These are phyloP conservation scores for Turnera subulata DNA, from an alignment of 345 rosid genomes.

Conservation along the genomic window DNA sequence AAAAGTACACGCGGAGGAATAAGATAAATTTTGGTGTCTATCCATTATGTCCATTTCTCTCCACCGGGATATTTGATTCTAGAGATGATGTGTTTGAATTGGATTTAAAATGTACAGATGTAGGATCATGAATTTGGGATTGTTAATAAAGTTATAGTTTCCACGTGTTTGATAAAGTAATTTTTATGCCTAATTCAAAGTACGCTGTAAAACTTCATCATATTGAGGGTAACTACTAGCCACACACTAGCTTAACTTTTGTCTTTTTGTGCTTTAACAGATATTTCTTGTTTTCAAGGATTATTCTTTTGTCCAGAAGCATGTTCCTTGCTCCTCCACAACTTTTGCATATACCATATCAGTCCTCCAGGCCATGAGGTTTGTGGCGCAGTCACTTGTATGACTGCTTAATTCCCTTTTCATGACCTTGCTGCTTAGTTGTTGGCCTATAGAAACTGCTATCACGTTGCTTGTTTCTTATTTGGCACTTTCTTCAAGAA, in stretches of 20 bases:
- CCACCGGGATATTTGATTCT: background rate
- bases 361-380: slow-evolving; percentile 99
- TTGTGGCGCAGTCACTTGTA: slow-evolving; percentile 33
- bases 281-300: slow-evolving; percentile 87
- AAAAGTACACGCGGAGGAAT: background rate
- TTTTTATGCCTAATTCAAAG: background rate
- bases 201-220: background rate
- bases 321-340: slow-evolving; percentile 82
- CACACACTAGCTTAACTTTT: slow-evolving; percentile 24
- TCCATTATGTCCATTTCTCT: background rate
- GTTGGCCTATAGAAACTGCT: slow-evolving; percentile 9
- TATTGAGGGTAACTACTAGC: background rate
- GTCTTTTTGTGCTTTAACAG: slow-evolving; percentile 35
- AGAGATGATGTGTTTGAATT: background rate
- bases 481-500: slow-evolving; percentile 53
- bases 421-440: slow-evolving; percentile 21
- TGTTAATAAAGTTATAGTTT: background rate
- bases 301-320: slow-evolving; percentile 87
- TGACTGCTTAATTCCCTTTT: no score
- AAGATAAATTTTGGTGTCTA: background rate
- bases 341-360: slow-evolving; percentile 94
- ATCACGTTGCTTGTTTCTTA: slow-evolving; percentile 42
- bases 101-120: background rate
- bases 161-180: background rate
- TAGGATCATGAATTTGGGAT: background rate